These are phyloP conservation scores for Ogataea chonburiensis DNA, from an alignment of 805 yeast species.

Conservation along the genomic window DNA sequence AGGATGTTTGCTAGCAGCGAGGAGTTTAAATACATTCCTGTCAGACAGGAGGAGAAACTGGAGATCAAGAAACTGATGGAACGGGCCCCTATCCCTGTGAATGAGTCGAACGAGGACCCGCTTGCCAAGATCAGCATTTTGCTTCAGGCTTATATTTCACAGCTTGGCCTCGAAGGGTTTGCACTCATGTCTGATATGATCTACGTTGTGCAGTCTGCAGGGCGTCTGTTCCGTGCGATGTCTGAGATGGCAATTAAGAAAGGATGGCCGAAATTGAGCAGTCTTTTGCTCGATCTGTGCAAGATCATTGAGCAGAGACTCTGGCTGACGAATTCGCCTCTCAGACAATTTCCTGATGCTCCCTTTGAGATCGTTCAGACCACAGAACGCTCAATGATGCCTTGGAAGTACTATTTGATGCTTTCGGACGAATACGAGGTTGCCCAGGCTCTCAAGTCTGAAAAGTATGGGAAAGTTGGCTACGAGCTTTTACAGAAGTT, in stretches of 20 bases:
- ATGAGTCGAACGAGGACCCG: constrained; percentile 67
- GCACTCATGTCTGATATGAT: constrained; percentile 93
- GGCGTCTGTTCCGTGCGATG: constrained; percentile 81
- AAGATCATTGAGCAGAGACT: constrained; percentile 77
- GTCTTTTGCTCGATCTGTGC: constrained; percentile 58
- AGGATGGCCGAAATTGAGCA: constrained; percentile 68
- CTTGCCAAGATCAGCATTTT: constrained; percentile 75
- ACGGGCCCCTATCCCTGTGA: constrained; percentile 82
- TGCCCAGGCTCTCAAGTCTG: constrained; percentile 76
- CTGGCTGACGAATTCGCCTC: constrained; percentile 85
- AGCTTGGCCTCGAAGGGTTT: constrained; percentile 75
- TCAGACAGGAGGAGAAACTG: constrained; percentile 78
- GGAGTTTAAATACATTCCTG: constrained; percentile 81
- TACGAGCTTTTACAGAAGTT: constrained; percentile 64
- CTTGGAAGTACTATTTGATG: constrained; percentile 76
- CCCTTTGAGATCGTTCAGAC: constrained; percentile 69
- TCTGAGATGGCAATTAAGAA: constrained; percentile 71
- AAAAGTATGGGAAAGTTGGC: constrained; percentile 58
- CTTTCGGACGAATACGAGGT: constrained; percentile 69
- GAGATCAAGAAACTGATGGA: constrained; percentile 71
- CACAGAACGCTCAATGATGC: constrained; percentile 77
- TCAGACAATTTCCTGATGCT: constrained; percentile 75
- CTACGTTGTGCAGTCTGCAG: constrained; percentile 90
- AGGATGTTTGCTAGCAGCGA: constrained; percentile 76
- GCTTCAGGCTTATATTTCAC: constrained; percentile 83